phyloP scores from a whole-genome alignment of 306 rosid species.

The Malus sieversii region DNA sequence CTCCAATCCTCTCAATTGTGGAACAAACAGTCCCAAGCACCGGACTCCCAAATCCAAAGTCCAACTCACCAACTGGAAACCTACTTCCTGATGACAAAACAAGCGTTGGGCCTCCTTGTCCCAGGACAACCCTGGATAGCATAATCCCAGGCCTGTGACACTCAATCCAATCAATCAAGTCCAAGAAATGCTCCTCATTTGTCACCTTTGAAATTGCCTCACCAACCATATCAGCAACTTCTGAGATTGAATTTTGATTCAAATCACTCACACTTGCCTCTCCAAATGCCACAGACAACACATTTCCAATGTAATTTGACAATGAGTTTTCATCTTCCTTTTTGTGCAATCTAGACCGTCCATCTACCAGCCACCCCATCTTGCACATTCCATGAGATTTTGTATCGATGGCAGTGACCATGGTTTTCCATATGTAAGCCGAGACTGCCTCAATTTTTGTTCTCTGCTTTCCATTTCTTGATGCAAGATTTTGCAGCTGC shows the following conservation, averaged over 20 bases:
- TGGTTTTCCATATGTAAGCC: conserved; percentile 64
- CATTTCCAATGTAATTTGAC: conserved; percentile 79
- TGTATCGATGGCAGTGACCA: conserved; percentile 40
- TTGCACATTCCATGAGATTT: conserved; percentile 33
- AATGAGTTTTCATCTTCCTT: conserved; percentile 7
- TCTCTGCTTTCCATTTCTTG: conserved; percentile 34
- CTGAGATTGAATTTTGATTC: conserved; percentile 39
- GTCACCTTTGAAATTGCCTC: conserved; percentile 57
- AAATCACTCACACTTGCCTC: conserved; percentile 51
- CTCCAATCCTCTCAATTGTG: conserved; percentile 52
- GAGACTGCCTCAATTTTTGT: conserved; percentile 86
- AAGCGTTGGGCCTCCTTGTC: conserved; percentile 46
- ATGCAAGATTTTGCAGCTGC: conserved; percentile 53
- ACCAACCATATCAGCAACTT: conserved; percentile 40
- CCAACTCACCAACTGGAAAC: conserved; percentile 67
- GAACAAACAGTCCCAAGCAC: conserved; percentile 70
- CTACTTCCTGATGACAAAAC: conserved; percentile 67
- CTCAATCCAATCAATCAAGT: conserved; percentile 82
- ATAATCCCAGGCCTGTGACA: conserved; percentile 74
- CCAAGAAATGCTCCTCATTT: conserved; percentile 64
- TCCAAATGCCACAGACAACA: conserved; percentile 55
- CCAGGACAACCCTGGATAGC: conserved; percentile 55
- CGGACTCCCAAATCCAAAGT: conserved; percentile 78
- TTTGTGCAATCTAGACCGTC: conserved; percentile 37
- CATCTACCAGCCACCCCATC: conserved; percentile 93